These are phyloP conservation scores for Hemerocallis citrina DNA, from an alignment of 106 monocot species.

Conservation along the genomic window DNA sequence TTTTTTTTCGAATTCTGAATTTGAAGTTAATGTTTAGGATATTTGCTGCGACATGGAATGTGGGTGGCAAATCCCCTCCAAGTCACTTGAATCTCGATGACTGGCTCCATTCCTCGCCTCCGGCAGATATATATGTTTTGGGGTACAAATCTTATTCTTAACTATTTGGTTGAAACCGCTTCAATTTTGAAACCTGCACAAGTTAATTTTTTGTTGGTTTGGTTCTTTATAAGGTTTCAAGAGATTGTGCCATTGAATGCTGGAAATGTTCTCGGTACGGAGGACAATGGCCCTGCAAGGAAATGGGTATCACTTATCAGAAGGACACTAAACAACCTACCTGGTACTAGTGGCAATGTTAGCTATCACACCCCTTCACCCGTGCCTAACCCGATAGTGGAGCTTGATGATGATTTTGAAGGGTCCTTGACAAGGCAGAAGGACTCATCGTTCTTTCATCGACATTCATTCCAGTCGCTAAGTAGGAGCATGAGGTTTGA, in stretches of 20 bases:
- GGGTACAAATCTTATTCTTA: slow-evolving; percentile 25
- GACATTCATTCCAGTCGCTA: slow-evolving; percentile 50
- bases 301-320: slow-evolving; percentile 68
- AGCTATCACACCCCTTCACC: slow-evolving; percentile 56
- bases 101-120: slow-evolving; percentile 72
- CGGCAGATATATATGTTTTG: slow-evolving; percentile 74
- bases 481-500: slow-evolving; percentile 54
- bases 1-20: not conserved
- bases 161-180: not conserved
- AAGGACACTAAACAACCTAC: slow-evolving; percentile 55
- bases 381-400: slow-evolving; percentile 44
- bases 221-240: slow-evolving; percentile 36
- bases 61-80: slow-evolving; percentile 75
- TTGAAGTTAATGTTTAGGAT: slow-evolving; percentile 21
- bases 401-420: slow-evolving; percentile 55
- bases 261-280: slow-evolving; percentile 67
- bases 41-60: slow-evolving; percentile 81
- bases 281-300: slow-evolving; percentile 60
- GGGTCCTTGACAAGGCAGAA: slow-evolving; percentile 39
- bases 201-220: not conserved
- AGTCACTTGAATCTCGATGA: slow-evolving; percentile 58
- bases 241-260: slow-evolving; percentile 78
- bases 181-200: not conserved
- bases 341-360: slow-evolving; percentile 21
- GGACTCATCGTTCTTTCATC: slow-evolving; percentile 37